phyloP scores from a whole-genome alignment of 1,284 basidiomycete species.

The Ustilago nuda region DNA sequence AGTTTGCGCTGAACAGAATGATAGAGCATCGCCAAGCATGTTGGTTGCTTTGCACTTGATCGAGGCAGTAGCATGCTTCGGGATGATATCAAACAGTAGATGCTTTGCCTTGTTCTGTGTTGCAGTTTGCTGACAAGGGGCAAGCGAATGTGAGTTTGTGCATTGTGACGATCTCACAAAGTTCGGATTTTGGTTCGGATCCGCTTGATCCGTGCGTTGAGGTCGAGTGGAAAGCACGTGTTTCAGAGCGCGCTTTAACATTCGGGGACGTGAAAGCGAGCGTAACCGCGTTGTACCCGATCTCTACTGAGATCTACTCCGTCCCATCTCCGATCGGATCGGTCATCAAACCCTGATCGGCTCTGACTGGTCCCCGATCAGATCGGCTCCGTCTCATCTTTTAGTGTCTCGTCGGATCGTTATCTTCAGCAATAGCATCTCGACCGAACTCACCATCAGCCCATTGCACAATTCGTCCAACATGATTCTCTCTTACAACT shows the following conservation, averaged over 20 bases:
- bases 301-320: too few species aligned
- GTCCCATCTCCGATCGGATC: too few species aligned
- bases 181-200: not conserved
- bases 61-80: not conserved
- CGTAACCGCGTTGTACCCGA: too few species aligned
- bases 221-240: not conserved
- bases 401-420: too few species aligned
- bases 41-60: not conserved
- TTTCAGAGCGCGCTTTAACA: not conserved
- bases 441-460: constrained; percentile 9
- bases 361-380: too few species aligned
- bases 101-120: not conserved
- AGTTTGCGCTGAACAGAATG: constrained; percentile 32
- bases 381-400: too few species aligned
- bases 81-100: not conserved
- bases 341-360: too few species aligned
- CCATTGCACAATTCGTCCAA: not conserved
- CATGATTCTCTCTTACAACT: not conserved
- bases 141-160: not conserved
- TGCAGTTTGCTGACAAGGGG: too few species aligned
- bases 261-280: constrained; percentile 13
- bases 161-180: not conserved
- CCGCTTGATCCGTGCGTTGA: not conserved
- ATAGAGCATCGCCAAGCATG: not conserved
- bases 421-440: too few species aligned